phyloP scores from a whole-genome alignment of 2,329 filamentous ascomycete species.

The Sphaceloma murrayae region DNA sequence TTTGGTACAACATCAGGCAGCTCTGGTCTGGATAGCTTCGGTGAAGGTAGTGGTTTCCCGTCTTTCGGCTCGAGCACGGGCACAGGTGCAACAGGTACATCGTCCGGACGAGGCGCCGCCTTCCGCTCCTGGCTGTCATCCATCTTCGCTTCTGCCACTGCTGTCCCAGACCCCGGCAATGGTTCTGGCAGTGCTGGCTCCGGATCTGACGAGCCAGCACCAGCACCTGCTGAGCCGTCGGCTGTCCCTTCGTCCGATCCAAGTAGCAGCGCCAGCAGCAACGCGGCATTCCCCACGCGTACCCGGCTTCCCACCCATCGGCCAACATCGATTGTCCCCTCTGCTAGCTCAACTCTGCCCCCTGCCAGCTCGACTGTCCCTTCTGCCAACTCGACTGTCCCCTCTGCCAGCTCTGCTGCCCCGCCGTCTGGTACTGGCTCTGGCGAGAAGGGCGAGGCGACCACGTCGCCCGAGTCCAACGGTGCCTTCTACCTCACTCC shows the following conservation, averaged over 20 bases:
- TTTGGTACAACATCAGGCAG: neutral
- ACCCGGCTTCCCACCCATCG: neutral
- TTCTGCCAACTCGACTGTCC: neutral
- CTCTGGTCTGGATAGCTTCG: conserved; percentile 4
- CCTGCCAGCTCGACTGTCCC: neutral
- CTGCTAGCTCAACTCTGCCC: conserved; percentile 4
- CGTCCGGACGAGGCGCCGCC: neutral
- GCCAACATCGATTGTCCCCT: neutral
- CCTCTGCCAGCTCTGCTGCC: conserved; percentile 7
- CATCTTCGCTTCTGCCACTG: conserved; percentile 1
- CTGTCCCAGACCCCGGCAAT: neutral
- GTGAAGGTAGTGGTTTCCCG: neutral
- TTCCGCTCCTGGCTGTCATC: conserved; percentile 11
- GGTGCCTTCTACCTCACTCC: conserved; percentile 63
- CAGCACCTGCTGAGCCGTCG: conserved; percentile 9
- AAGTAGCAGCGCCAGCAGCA: neutral
- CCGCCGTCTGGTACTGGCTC: conserved; percentile 13
- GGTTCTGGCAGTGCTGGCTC: conserved; percentile 1
- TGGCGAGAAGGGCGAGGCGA: conserved; percentile 44
- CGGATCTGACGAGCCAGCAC: conserved; percentile 3
- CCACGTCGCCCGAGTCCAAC: conserved; percentile 54
- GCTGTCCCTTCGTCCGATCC: neutral
- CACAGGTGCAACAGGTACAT: neutral
- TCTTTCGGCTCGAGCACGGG: neutral
- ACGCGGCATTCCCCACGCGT: neutral